These are phyloP conservation scores for Colletotrichum lentis DNA, from an alignment of 2,329 filamentous ascomycete genomes.

Conservation along the genomic window DNA sequence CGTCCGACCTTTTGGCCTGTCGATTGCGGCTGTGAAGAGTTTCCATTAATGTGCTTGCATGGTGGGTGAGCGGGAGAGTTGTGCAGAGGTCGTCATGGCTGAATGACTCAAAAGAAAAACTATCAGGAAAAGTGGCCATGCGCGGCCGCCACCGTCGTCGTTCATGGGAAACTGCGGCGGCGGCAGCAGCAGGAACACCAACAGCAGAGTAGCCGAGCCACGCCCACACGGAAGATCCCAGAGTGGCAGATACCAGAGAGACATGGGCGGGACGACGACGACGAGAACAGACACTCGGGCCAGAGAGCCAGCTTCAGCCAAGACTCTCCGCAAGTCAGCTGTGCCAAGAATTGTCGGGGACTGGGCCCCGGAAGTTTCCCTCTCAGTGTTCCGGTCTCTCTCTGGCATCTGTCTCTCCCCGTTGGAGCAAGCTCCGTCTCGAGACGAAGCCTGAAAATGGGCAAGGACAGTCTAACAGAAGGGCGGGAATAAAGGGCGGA, in stretches of 20 bases:
- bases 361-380: slow-evolving; percentile 22
- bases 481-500: not conserved
- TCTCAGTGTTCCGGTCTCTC: not conserved
- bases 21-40: slow-evolving; percentile 20
- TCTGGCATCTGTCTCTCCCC: not conserved
- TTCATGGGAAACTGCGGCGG: not conserved
- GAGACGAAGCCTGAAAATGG: slow-evolving; percentile 31
- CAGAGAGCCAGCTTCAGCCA: slow-evolving; percentile 30
- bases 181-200: not conserved
- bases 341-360: slow-evolving; percentile 31
- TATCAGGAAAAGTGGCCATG: slow-evolving; percentile 1
- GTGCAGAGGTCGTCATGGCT: slow-evolving; percentile 18
- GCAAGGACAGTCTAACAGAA: not conserved
- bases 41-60: slow-evolving; percentile 27
- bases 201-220: not conserved
- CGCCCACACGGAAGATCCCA: not conserved
- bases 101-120: not conserved
- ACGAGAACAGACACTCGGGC: not conserved
- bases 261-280: slow-evolving; percentile 6
- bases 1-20: slow-evolving; percentile 13
- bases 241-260: not conserved
- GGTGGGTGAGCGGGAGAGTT: slow-evolving; percentile 18
- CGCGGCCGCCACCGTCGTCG: not conserved
- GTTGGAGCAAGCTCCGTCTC: not conserved
- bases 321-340: slow-evolving; percentile 5